Base-by-base conservation (phyloP, 2,329 filamentous ascomycete species). In the Bipolaris oryzae region DNA sequence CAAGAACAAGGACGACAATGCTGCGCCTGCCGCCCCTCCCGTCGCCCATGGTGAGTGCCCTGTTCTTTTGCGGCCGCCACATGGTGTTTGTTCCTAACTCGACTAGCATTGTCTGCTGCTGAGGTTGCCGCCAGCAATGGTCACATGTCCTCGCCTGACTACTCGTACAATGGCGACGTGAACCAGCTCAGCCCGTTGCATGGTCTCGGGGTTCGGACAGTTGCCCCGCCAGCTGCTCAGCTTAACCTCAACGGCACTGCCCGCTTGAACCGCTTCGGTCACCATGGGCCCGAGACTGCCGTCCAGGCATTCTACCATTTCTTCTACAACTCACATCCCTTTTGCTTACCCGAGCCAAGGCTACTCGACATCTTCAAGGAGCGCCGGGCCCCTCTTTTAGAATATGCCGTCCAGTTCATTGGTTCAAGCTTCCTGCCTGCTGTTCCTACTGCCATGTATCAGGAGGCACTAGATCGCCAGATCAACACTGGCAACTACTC, bases 341-440 rank as follows among this genome's bases (percentile, higher is more conserved):
- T 87, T 57, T 74, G 85, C 13, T 77, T 85, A 5, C 84, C 84
- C 0, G 72, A 79, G 33, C 74, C 60, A 63, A 78, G 42, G 74
- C 75, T 73, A 62, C 67, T 64, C 61, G 72, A 61, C 64, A 73
- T 64, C 61, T 79, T 61, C 77, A 82, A 71, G 77, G 81, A 58
- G 53, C 69, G 60, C 39, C 64, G 65, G 41, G 64, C 73, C 5
- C 70, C 72, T 2, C 80, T 81, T 50, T 74, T 87, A 10, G 80
- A 82, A 60, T 75, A 81, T 57, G 81, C 84, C n/a, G 78, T 87
- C 47, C 81, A 82, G 50, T 85, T 84, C 62, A 78, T 86, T 38
- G 85, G 82, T 23, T 79, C 82, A 3, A 83, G 84, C 60, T 86
- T 82, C 64, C 74, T 82, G 3, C 74, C 79, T 2, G 72, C 78